These are phyloP conservation scores for Pichia kudriavzevii DNA, from an alignment of 1,139 yeast species.

Conservation along the genomic window DNA sequence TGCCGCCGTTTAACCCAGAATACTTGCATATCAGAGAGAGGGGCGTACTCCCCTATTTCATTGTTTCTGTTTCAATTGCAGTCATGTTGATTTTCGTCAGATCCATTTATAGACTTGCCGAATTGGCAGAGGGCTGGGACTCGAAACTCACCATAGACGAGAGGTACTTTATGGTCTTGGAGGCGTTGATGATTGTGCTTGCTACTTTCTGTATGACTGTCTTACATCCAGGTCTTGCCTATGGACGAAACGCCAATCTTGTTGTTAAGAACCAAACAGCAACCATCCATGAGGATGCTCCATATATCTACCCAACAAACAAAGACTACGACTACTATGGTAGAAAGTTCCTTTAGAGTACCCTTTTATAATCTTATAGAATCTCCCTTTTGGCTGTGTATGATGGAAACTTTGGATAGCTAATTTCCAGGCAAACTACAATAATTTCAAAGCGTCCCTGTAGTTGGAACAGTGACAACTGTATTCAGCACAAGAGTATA, in stretches of 20 bases:
- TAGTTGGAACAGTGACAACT: too few species aligned
- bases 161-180: constrained; percentile 64
- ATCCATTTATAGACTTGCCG: constrained; percentile 73
- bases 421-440: too few species aligned
- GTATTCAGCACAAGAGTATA: too few species aligned
- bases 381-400: too few species aligned
- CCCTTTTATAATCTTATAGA: too few species aligned
- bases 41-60: constrained; percentile 38
- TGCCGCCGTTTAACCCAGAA: constrained; percentile 24
- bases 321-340: too few species aligned
- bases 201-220: constrained; percentile 42
- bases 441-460: too few species aligned
- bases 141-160: constrained; percentile 69
- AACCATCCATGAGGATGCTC: too few species aligned
- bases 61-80: constrained; percentile 44
- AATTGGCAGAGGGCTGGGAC: constrained; percentile 67
- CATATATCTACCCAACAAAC: too few species aligned
- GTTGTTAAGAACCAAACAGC: constrained; percentile 16
- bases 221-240: constrained; percentile 56
- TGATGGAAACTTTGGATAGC: too few species aligned
- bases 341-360: too few species aligned
- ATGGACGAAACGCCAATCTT: constrained; percentile 31
- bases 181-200: constrained; percentile 58
- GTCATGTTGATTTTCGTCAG: constrained; percentile 57
- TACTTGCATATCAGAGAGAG: constrained; percentile 22